Base-by-base conservation (phyloP, 2,329 filamentous ascomycete species). In the Scolecobasidium constrictum region DNA sequence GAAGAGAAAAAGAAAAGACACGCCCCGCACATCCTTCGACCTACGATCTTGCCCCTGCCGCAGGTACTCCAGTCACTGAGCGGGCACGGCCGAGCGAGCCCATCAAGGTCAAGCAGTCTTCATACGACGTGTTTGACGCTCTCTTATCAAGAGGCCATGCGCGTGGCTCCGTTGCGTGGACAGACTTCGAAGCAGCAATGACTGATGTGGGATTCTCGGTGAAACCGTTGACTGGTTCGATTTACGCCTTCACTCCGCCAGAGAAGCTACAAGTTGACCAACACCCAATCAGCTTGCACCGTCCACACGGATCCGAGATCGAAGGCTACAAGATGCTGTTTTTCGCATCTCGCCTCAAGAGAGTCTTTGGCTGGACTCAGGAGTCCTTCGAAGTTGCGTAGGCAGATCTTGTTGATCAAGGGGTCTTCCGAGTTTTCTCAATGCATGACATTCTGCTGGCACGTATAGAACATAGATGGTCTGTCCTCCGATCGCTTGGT, bases 1-100 rank as follows among this genome's bases (percentile, higher is more conserved):
- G 60, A 18, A 58, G 50, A 17, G 45, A 62, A 33, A 72, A 70
- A 46, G 56, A 65, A 35, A 72, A 69, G 54, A 69, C 66, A 0
- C 62, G 67, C 0, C 63, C 59, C 3, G 44, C 52, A 0, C 50
- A 63, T 19, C 57, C 60, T 1, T n/a, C n/a, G n/a, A n/a, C n/a
- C n/a, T n/a, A n/a, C n/a, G 65, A 61, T 1, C 41, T 52, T 0
- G 63, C 61, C 38, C 56, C 60, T 2, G 43, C 45, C 1, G n/a
- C n/a, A n/a, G n/a, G n/a, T n/a, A n/a, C n/a, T n/a, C n/a, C n/a
- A n/a, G 57, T 62, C 37, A 43, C 47, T 4, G 46, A 53, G 3
- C 20, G 38, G 0, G 4, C 23, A 0, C 28, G 49, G 3, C 19
- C 16, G 1, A 26, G 48, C 13, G 35, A 31, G 40, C n/a, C 34